Conservation (phyloP, 1,139 yeast species). For the Candida buenavistaensis region DNA sequence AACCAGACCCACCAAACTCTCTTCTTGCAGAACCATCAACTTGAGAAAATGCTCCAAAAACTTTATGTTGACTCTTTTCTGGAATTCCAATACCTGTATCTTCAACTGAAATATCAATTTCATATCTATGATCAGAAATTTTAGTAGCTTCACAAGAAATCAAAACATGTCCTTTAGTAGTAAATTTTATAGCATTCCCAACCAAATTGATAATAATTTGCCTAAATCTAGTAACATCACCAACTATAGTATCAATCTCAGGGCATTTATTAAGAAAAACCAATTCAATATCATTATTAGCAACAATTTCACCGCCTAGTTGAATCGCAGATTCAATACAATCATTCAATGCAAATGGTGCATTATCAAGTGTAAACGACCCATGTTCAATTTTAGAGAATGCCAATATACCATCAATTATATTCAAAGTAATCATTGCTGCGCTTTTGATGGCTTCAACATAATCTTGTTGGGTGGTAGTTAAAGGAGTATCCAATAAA, state of each 20-base stretch:
- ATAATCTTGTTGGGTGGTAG: constrained; percentile 50
- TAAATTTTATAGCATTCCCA: constrained; percentile 61
- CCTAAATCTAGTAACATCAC: constrained; percentile 53
- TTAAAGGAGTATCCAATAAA: constrained; percentile 49
- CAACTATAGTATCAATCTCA: constrained; percentile 42
- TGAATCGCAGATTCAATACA: constrained; percentile 55
- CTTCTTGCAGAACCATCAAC: constrained; percentile 61
- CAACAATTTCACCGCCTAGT: constrained; percentile 53
- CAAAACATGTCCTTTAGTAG: constrained; percentile 46
- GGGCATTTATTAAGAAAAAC: constrained; percentile 49
- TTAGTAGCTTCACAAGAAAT: constrained; percentile 36
- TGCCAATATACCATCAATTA: constrained; percentile 58
- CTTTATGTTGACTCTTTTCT: constrained; percentile 43
- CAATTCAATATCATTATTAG: constrained; percentile 46
- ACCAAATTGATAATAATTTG: constrained; percentile 56
- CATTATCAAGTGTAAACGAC: constrained; percentile 45
- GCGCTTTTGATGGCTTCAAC: constrained; percentile 55
- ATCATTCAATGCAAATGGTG: constrained; percentile 51
- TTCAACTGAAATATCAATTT: constrained; percentile 41
- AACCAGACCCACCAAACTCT: constrained; percentile 60
- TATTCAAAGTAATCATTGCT: constrained; percentile 53
- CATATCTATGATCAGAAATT: constrained; percentile 37
- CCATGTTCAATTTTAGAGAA: constrained; percentile 61
- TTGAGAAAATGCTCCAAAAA: constrained; percentile 61
- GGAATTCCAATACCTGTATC: constrained; percentile 70